Base-by-base conservation (phyloP, 1,284 basidiomycete genomes). In the Xerocomus alliaceus region DNA sequence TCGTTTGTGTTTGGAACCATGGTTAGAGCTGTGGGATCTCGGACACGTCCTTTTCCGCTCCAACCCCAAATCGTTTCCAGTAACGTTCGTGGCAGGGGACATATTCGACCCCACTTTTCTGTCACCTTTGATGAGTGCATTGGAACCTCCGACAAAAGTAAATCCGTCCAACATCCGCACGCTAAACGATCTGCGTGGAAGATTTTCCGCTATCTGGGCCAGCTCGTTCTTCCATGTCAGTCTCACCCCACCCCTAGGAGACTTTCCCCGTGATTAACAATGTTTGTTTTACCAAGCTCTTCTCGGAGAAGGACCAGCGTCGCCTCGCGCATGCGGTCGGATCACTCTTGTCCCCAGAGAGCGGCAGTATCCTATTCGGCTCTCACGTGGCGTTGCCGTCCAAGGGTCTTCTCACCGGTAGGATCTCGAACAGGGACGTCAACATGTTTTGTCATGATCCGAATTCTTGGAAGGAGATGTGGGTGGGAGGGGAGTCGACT, bases 191-290 rank as follows among this genome's bases (percentile, higher is more conserved):
- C 73, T 82, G 6, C 71, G 67, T 20, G 77, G 79, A 15, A 76
- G 71, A 34, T 69, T 77, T 51, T 75, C 78, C 20, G 76, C 68
- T 18, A 78, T 83, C 26, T 77, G 79, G 67, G 73, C 76, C 9
- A 69, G 75, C n/a, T 62, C 75, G 5, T 76, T 83, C 70, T 83
- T 81, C 70, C 80, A 80, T 61, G 70, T 79, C 4, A 75, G 78
- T 63, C 54, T 62, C 20, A 50, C 20, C 17, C 63, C 20, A 34
- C 64, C 22, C 66, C 73, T 5, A 31, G 6, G 13, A 47, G 13
- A 22, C 12, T 29, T 18, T 24, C 34, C 26, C 18, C 31, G 31
- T 11, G 7, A 31, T 46, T 46, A 13, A 54, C 22, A 41, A n/a
- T 13, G 6, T 35, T 52, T 34, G n/a, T 52, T 34, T 20, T 10